These are phyloP conservation scores for Suhomyces panamericanus DNA, from an alignment of 1,139 yeast species.

Conservation along the genomic window DNA sequence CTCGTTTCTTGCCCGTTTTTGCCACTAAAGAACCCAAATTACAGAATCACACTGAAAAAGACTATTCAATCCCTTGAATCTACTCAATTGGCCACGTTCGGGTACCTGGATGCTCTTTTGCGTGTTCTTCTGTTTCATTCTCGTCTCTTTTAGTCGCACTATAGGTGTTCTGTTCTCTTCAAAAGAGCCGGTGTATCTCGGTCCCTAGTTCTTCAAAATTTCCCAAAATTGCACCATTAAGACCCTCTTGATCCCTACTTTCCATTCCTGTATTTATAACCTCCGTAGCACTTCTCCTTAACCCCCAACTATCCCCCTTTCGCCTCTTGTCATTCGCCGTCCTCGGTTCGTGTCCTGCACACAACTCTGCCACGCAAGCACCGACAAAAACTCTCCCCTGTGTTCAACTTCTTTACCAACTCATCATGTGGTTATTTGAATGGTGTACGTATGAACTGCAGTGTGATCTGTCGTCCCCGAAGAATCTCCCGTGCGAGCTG, in stretches of 20 bases:
- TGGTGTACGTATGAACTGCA: conserved; percentile 38
- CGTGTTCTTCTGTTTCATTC: not conserved
- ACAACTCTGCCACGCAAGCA: conserved; percentile 10
- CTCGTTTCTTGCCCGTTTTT: too few species aligned
- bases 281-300: not conserved
- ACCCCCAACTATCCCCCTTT: not conserved
- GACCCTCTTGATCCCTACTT: not conserved
- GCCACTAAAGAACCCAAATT: too few species aligned
- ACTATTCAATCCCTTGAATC: not conserved
- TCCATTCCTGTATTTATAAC: too few species aligned
- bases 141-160: not conserved
- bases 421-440: conserved; percentile 42
- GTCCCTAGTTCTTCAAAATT: not conserved
- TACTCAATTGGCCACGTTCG: too few species aligned
- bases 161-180: not conserved
- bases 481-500: not conserved
- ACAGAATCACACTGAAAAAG: too few species aligned
- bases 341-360: conserved; percentile 9
- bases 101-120: too few species aligned
- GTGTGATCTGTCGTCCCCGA: not conserved
- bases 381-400: conserved; percentile 6
- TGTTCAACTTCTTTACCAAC: conserved; percentile 1
- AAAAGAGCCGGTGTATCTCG: not conserved
- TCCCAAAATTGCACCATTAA: not conserved
- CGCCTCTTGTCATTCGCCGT: not conserved